phyloP scores from a whole-genome alignment of 495 filamentous ascomycete species.

The Aspergillus egyptiacus region DNA sequence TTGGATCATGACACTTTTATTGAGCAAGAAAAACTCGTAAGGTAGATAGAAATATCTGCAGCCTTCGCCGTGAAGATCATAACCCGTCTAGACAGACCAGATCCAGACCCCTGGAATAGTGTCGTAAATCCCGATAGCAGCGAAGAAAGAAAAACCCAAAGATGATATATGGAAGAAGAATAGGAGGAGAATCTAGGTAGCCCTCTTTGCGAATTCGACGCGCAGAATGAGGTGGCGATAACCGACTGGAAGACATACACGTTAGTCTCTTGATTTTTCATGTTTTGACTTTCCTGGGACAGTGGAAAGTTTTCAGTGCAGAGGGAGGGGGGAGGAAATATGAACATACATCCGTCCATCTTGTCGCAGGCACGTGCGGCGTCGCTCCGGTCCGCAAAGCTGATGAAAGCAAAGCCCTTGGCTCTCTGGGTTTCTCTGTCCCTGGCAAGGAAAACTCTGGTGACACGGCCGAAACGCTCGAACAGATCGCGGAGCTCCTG shows the following conservation, averaged over 20 bases:
- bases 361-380: slow-evolving; percentile 90
- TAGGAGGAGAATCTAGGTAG: slow-evolving; percentile 41
- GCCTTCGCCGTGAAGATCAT: not conserved
- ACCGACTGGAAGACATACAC: slow-evolving; percentile 51
- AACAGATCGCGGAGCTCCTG: slow-evolving; percentile 93
- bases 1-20: slow-evolving; percentile 5
- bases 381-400: slow-evolving; percentile 81
- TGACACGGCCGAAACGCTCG: slow-evolving; percentile 93
- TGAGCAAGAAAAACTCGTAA: not conserved
- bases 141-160: slow-evolving; percentile 11
- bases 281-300: not conserved
- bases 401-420: slow-evolving; percentile 98
- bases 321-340: not conserved
- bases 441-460: slow-evolving; percentile 93
- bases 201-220: slow-evolving; percentile 88
- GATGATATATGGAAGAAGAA: slow-evolving; percentile 22
- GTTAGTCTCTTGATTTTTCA: too few species aligned
- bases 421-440: slow-evolving; percentile 90
- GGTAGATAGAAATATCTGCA: slow-evolving; percentile 2
- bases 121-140: slow-evolving; percentile 8
- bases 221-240: slow-evolving; percentile 86
- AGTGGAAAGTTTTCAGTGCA: not conserved
- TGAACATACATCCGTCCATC: slow-evolving; percentile 83
- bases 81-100: not conserved
- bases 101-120: not conserved